Percentiles rank a stretch among this genome's conserved stretches.
Evolutionary conservation across 805 yeast species (phyloP).

Genomic region (Saccharomycopsis fodiens): DNA sequence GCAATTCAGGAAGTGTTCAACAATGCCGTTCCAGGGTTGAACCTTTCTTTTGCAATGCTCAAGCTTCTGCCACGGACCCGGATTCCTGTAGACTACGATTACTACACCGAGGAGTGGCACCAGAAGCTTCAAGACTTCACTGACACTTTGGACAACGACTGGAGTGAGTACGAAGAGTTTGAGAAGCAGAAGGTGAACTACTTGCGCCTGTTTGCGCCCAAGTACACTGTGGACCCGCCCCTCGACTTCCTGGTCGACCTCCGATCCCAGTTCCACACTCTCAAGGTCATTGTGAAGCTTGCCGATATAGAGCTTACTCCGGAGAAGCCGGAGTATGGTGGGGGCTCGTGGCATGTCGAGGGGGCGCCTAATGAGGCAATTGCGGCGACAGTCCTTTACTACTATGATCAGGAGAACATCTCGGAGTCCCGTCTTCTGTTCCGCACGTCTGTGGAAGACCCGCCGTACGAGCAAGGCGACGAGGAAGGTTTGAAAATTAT

Average conservation of each 20-base stretch:
- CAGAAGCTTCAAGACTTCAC: conserved; percentile 3
- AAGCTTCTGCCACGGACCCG: background rate
- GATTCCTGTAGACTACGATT: conserved; percentile 4
- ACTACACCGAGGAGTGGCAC: conserved; percentile 13
- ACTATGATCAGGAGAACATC: conserved; percentile 35
- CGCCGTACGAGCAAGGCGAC: conserved; percentile 32
- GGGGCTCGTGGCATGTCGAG: conserved; percentile 39
- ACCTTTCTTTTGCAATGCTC: conserved; percentile 15
- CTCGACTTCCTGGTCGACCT: background rate
- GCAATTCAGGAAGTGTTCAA: conserved; percentile 29
- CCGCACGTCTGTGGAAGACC: conserved; percentile 27
- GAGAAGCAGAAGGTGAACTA: conserved; percentile 3
- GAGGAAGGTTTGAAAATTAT: conserved; percentile 22
- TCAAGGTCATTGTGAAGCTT: conserved; percentile 32
- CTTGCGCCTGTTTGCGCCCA: background rate
- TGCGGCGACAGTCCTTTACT: conserved; percentile 34
- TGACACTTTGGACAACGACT: background rate
- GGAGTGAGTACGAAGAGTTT: background rate
- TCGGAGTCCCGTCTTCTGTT: conserved; percentile 30
- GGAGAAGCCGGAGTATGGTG: conserved; percentile 31
- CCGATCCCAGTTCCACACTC: conserved; percentile 15
- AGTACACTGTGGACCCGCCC: background rate
- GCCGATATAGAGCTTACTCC: conserved; percentile 37
- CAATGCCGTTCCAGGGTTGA: conserved; percentile 28
- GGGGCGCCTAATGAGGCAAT: conserved; percentile 36